Base-by-base conservation (phyloP, 164 flowering plant genomes). In the Nymphaea colorata region DNA sequence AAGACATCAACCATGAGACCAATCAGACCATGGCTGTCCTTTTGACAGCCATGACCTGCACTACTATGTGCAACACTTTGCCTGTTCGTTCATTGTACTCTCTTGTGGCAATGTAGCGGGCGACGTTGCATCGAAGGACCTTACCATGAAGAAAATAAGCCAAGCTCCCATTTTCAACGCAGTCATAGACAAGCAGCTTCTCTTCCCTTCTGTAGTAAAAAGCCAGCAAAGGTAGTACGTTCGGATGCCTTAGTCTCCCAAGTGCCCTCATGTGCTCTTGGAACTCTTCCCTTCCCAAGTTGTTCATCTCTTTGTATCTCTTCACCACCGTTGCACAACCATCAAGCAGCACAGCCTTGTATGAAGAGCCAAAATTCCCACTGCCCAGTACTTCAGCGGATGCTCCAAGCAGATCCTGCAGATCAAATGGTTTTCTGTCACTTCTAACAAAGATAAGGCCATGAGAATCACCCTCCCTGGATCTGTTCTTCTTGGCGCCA, bases 381-480 rank as follows among this genome's bases (percentile, higher is more conserved):
- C 77, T 84, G 0, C 93, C 90, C 67, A 87, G 61, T 3, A 82
- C 87, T 66, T 86, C 87, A 0, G 96, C 89, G 0, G 93, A 80
- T 43, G 96, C 88, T 73, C 74, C 83, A 45, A 87, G 63, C 41
- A 91, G 83, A 79, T 78, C 89, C 12, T 60, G 45, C 10, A 90
- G 78, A 25, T 84, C 84, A 25, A 90, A 83, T 2, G 14, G 63
- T 2, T 17, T 63, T n/a, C 61, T 78, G 4, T 70, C 71, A 0
- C 55, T 79, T 61, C 17, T 61, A 51, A 80, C 10, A 66, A 88
- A 83, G 11, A 65, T 59, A 2, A 86, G 86, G 62, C 79, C 79
- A 44, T 77, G 57, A 3, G 3, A 8, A 51, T 51, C 57, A 15
- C 57, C 10, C 57, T 51, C 57, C 57, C 57, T 51, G 3, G 14